Evolutionary conservation across 352 stramenopile genomes (phyloP), one percentile per base, ranked within the genome.

Genomic region (Globisporangium camurandrum): DNA sequence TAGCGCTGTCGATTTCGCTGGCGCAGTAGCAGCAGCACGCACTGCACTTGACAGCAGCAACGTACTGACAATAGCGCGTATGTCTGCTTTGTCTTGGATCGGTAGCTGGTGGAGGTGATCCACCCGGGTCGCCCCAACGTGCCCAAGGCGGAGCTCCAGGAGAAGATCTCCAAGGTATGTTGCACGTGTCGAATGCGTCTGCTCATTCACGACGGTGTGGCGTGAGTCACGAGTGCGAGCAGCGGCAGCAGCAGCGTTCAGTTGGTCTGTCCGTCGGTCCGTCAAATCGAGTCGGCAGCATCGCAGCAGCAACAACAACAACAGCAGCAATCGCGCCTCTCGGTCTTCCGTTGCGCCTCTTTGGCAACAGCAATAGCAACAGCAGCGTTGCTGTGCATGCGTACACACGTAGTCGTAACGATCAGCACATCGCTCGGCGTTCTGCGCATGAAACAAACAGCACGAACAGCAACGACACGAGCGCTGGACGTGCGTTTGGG

Each of bases 111-210:
- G 37, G 96, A 99, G 71, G 93, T 99, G 57, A 94, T 99, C 71
- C 96, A 99, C 77, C 97, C 96, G 54, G 95, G 94, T 57, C 81
- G 95, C 59, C 78, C 96, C 33, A 98, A 98, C 78, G 95, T 99
- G 28, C 75, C 95, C 55, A 98, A 98, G 76, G 81, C 85, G 37
- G 97, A 99, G 73, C 87, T 99, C 49, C 80, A 97, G 67, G 96
- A 98, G 67, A 98, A 98, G 75, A 77, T 99, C 57, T 82, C 89
- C 60, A 96, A 97, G 75, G 96, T 98, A 67, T 59, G 75, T 41
- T 19, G 16, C 16, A 26, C 30, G 30, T 12, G 8, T 64, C 41
- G n/a, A 41, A 7, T 22, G 14, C 19, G 17, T 37, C 51, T 34
- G 11, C 41, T 22, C 30, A 8, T 28, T 38, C 2, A 24, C 39